Evolutionary conservation across 2,329 filamentous ascomycete species (phyloP), one percentile per base, ranked within the genome.

Genomic region (Fusarium anguioides): DNA sequence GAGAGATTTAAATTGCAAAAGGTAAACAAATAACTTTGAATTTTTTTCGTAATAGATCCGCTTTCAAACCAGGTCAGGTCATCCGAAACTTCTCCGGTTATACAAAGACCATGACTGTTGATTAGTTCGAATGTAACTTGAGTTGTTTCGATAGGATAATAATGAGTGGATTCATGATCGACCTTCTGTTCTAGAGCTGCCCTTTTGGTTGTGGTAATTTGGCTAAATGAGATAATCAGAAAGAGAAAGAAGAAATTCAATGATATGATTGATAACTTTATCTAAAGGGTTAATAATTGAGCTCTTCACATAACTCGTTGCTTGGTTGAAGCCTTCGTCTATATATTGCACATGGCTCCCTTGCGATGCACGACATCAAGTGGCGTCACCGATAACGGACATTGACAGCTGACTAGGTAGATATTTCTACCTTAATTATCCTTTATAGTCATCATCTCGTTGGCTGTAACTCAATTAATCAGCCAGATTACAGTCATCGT

Each of bases 341-440:
- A 36, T 39, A 41, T 40, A 41, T 45, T 20, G 14, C 51, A 41
- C 42, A 51, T 67, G 48, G 31, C 18, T 40, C 45, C 17, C 33
- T 36, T 20, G 29, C 8, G 11, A 66, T 66, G 56, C 65, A 49
- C 47, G 23, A 49, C 65, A 62, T 63, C 33, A 45, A 63, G 39
- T 68, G 60, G 65, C 50, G 50, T 58, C 44, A 62, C 65, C 65
- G 60, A 68, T 69, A 69, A 66, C 65, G 60, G 65, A 50, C 60
- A 29, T 40, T 27, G 58, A 41, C 39, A 40, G 40, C 44, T 17
- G 27, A 39, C 21, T 10, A 29, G 24, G 24, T 26, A 18, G 26
- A 27, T 44, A 17, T 40, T 29, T 40, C 57, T 18, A 50, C 27
- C 35, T n/a, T n/a, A n/a, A n/a, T n/a, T 29, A 47, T 47, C 11